Conservation (phyloP, 768 basidiomycete species). For the Arthromyces matolae region DNA sequence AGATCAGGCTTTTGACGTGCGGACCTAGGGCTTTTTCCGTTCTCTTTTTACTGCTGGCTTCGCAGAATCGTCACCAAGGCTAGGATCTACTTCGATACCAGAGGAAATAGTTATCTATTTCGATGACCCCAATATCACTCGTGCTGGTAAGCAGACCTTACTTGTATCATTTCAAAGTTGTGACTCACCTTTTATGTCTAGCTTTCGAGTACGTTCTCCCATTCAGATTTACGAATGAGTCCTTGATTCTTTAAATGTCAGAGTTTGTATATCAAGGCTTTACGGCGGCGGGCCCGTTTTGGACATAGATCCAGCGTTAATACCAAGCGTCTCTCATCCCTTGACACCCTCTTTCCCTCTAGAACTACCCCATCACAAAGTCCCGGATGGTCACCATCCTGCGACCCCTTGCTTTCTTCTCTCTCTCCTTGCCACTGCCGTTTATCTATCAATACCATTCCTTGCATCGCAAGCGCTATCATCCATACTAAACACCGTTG, state of each 20-base stretch:
- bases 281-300: conserved; percentile 85
- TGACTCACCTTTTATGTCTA: conserved; percentile 24
- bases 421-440: conserved; percentile 81
- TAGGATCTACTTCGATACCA: conserved; percentile 25
- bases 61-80: conserved; percentile 48
- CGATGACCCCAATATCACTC: conserved; percentile 85
- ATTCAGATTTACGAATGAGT: not conserved
- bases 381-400: conserved; percentile 59
- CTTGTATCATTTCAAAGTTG: too few relatives aligned
- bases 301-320: conserved; percentile 57
- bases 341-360: conserved; percentile 66
- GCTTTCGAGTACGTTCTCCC: conserved; percentile 79
- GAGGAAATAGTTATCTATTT: conserved; percentile 70
- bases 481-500: conserved; percentile 66
- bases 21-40: conserved; percentile 79
- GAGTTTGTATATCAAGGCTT: conserved; percentile 80
- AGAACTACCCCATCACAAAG: conserved; percentile 22
- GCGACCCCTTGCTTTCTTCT: conserved; percentile 79
- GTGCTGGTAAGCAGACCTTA: conserved; percentile 60
- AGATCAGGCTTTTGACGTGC: not conserved
- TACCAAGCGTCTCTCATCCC: conserved; percentile 65
- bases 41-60: conserved; percentile 84
- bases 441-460: conserved; percentile 80
- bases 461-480: conserved; percentile 74
- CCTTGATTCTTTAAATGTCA: conserved; percentile 25